phyloP scores from a whole-genome alignment of 2,329 filamentous ascomycete species.

The Periglandula ipomoeae region DNA sequence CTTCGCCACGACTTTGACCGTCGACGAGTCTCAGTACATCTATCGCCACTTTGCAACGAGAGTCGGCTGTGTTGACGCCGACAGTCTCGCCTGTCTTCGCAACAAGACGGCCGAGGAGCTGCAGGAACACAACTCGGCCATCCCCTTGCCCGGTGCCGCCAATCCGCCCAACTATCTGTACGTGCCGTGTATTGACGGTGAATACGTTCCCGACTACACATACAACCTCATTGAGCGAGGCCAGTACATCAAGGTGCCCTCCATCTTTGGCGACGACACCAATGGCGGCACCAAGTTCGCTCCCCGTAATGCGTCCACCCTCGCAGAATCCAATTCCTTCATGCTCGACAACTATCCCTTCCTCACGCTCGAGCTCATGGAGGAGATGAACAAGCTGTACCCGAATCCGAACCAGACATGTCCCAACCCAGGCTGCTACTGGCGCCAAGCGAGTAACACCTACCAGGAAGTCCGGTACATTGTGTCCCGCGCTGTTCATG shows the following conservation, averaged over 20 bases:
- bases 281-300: slow-evolving; percentile 30
- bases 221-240: slow-evolving; percentile 39
- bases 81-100: slow-evolving; percentile 38
- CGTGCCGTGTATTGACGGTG: slow-evolving; percentile 44
- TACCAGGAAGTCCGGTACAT: slow-evolving; percentile 27
- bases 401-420: slow-evolving; percentile 26
- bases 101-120: slow-evolving; percentile 30
- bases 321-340: slow-evolving; percentile 22
- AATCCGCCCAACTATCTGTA: slow-evolving; percentile 41
- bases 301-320: slow-evolving; percentile 21
- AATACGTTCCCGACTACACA: slow-evolving; percentile 40
- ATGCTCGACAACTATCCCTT: slow-evolving; percentile 26
- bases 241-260: slow-evolving; percentile 43
- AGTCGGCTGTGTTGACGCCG: slow-evolving; percentile 28
- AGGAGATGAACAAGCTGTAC: slow-evolving; percentile 24
- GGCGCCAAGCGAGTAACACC: slow-evolving; percentile 26
- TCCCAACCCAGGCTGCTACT: slow-evolving; percentile 23
- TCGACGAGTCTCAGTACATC: slow-evolving; percentile 40
- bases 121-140: slow-evolving; percentile 31
- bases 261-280: slow-evolving; percentile 34
- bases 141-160: slow-evolving; percentile 20
- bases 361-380: slow-evolving; percentile 22
- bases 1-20: slow-evolving; percentile 37
- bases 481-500: slow-evolving; percentile 24
- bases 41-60: slow-evolving; percentile 38